Base-by-base conservation (phyloP, 2,329 filamentous ascomycete species). In the Phyllosticta ampelicida region DNA sequence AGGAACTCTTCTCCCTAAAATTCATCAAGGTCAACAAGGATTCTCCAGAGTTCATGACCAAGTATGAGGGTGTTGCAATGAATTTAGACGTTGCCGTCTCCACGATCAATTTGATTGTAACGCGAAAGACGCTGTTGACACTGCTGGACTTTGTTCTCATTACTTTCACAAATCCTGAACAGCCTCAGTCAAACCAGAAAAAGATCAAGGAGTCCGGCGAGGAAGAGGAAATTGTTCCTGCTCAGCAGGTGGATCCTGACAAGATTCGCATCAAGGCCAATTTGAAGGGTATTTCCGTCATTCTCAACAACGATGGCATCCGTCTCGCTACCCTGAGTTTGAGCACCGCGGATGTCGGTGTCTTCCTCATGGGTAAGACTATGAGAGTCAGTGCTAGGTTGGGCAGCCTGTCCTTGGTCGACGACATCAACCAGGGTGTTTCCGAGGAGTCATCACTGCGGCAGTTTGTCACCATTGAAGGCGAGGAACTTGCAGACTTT, bases 301-400 rank as follows among this genome's bases (percentile, higher is more conserved):
- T 99, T 62, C 78, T 99, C 58, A 99, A 99, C 70, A 97, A 99
- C 63, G 95, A 99, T 70, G 94, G 94, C 0, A 95, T 97, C 60
- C 85, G 94, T 23, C 80, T 99, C 26, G 94, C 94, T 26, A 99
- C 94, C 0, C 74, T 99, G 18, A 94, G 90, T 56, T 84, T 99
- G 66, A 95, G 90, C 64, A 92, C 94, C 60, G 94, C 91, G 1
- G 89, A 96, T 68, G 86, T 96, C 30, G 89, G 89, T 1, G 86
- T 99, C 6, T 95, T 95, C 74, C 77, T 99, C 4, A 83, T 87
- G 54, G 90, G 87, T 48, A 89, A 85, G 64, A 86, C 89, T 0
- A 94, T 99, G 88, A 84, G 89, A 30, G 83, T 99, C 23, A 89
- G 86, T 53, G 90, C 90, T 13, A 87, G 86, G 63, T 80, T 99